Evolutionary conservation across 1,139 yeast species (phyloP), one percentile per base, ranked within the genome.

Genomic region (Sugiyamaella sp.): DNA sequence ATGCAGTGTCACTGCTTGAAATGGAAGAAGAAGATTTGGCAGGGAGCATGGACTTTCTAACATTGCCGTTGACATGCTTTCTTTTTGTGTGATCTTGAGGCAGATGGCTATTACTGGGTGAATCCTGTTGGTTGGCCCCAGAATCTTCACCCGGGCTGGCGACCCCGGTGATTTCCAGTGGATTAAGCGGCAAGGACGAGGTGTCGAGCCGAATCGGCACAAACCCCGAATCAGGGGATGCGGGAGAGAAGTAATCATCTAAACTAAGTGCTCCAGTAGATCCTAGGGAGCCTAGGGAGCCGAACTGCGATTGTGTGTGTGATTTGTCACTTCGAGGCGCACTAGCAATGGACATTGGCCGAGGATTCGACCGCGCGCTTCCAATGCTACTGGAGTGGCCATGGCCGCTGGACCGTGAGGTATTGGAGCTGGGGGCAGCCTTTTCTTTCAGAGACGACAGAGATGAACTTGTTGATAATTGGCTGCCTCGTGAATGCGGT

Each of bases 151-250:
- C 19, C 14, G 37, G 27, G 38, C 37, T 37, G 9, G 37, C n/a
- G 35, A 12, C 14, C 8, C 35, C 14, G 17, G 49, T 49, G 17
- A 21, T 39, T 10, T 45, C 54, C 4, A 27, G n/a, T 2, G 52
- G 43, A 50, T 17, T 44, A 16, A 40, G 37, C 14, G 49, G 52
- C 12, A 49, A 43, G 1, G 55, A 48, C 27, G 57, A 48, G 43
- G 53, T 53, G 17, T 58, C 61, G 27, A 58, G 53, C 44, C 53
- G 51, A 24, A 58, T 58, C 2, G 61, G 61, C n/a, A 58, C 49
- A 37, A 56, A 58, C 9, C 52, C 61, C 6, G 49, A 46, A 17
- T 39, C 50, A 17, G 32, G 24, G 14, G 38, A 39, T 4, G 17
- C 16, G 2, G 35, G 8, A 12, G 29, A 33, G 19, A 46, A 46